phyloP scores from a whole-genome alignment of 2,329 filamentous ascomycete species.

The Sphaerulina vaccinii region DNA sequence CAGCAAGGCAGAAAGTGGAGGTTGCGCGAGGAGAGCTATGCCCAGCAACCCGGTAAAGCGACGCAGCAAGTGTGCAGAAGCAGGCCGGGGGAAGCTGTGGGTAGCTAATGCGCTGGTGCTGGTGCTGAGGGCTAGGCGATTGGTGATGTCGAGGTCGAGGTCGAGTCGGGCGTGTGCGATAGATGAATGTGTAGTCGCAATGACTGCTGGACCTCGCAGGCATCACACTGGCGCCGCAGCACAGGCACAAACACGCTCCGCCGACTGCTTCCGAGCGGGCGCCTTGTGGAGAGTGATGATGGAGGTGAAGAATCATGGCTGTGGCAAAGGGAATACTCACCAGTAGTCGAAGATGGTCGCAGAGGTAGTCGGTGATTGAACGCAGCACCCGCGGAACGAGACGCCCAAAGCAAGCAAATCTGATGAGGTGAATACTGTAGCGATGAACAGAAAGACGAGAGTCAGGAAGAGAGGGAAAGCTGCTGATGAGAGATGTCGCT shows the following conservation, averaged over 20 bases:
- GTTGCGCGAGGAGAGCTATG: conserved; percentile 9
- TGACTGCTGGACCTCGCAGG: neutral
- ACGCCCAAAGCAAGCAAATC: conserved; percentile 2
- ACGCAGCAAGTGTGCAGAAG: conserved; percentile 2
- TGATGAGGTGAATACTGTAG: neutral
- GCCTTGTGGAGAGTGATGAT: neutral
- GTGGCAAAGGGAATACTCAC: neutral
- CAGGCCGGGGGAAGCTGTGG: conserved; percentile 1
- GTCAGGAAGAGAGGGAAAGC: neutral
- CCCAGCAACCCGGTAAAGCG: conserved; percentile 10
- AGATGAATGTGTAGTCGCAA: neutral
- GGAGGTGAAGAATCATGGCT: neutral
- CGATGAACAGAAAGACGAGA: neutral
- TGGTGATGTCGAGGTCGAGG: neutral
- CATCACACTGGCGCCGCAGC: neutral
- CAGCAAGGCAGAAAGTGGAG: conserved; percentile 15
- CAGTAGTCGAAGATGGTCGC: neutral
- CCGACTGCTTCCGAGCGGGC: neutral
- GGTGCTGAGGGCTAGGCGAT: neutral
- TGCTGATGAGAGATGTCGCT: neutral
- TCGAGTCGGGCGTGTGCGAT: neutral
- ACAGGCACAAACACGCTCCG: neutral
- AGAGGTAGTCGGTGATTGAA: neutral
- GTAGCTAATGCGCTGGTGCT: neutral
- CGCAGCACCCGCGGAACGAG: neutral